phyloP scores from a whole-genome alignment of 805 yeast genomes.

The Komagataella kurtzmanii region DNA sequence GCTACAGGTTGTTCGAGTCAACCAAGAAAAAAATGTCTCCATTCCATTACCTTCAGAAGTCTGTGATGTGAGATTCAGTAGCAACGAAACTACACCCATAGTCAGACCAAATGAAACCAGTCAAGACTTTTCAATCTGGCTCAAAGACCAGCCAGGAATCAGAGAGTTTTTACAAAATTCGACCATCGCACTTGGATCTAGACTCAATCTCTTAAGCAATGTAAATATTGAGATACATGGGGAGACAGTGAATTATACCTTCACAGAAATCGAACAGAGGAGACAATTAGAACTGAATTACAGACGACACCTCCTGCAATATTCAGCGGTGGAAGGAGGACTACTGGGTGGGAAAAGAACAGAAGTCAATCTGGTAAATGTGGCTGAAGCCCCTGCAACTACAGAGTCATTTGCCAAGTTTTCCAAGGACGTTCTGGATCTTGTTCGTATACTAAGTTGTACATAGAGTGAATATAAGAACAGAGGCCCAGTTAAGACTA shows the following conservation, averaged over 20 bases:
- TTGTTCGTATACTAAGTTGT: not conserved
- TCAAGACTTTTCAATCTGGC: constrained; percentile 4
- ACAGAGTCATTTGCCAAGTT: not conserved
- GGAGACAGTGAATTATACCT: not conserved
- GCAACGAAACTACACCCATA: constrained; percentile 13
- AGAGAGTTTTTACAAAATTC: constrained; percentile 1
- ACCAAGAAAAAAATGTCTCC: constrained; percentile 13
- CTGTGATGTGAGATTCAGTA: constrained; percentile 16
- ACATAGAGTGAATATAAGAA: not conserved
- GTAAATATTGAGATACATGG: not conserved
- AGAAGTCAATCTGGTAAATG: not conserved
- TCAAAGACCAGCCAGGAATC: constrained; percentile 7
- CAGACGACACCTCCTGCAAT: not conserved
- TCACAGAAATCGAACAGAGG: not conserved
- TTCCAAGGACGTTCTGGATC: not conserved
- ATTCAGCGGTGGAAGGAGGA: not conserved
- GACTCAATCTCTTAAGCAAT: not conserved
- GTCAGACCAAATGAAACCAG: constrained; percentile 6
- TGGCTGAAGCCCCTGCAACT: not conserved
- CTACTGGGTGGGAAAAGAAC: not conserved
- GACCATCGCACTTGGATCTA: not conserved
- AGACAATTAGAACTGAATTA: not conserved
- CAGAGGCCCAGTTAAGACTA: not conserved
- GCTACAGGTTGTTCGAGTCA: constrained; percentile 3
- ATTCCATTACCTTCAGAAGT: constrained; percentile 12